Evolutionary conservation across 306 rosid species (phyloP), one percentile per base, ranked within the genome.

Genomic region (Astragalus membranaceus): DNA sequence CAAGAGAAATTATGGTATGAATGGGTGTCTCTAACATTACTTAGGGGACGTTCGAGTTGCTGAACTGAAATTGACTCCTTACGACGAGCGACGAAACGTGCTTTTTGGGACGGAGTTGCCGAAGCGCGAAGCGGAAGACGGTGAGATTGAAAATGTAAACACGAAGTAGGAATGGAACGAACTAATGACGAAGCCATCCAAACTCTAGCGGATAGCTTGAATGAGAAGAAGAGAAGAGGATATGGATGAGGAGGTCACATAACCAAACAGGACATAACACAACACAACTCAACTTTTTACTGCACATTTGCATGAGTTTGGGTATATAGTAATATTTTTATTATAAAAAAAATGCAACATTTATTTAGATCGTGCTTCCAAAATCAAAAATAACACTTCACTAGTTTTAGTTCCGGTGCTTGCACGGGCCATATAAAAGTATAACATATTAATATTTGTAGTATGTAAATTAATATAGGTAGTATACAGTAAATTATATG

Each of bases 1-100:
- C 7, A 13, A 6, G 26, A 30, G 11, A 35, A 12, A 8, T 7
- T 14, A 10, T 37, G 30, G 30, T 26, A 26, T 26, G 30, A 26
- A 26, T 26, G 3, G 63, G 49, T 53, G 11, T 6, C 30, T 63
- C 83, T 73, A 74, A 81, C 82, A 87, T 90, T 90, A 90, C 98
- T 70, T 87, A 94, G 84, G 60, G 98, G 95, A 10, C 96, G 96
- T 65, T 76, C 50, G 46, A 90, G 92, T 79, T 85, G 97, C 23
- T 70, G 86, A 72, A 90, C 97, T 0, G 85, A 63, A 50, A 84
- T 46, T 5, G 96, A 84, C 56, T 90, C 96, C 67, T 56, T 87
- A 9, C 97, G 84, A 10, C 96, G 92, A 33, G 92, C 97, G 10
- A 86, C 79, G 79, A 94, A 90, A 0, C 86, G 92, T 23, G 89